These are phyloP conservation scores for Jacaranda mimosifolia DNA, from an alignment of 257 asterid species.

Conservation along the genomic window DNA sequence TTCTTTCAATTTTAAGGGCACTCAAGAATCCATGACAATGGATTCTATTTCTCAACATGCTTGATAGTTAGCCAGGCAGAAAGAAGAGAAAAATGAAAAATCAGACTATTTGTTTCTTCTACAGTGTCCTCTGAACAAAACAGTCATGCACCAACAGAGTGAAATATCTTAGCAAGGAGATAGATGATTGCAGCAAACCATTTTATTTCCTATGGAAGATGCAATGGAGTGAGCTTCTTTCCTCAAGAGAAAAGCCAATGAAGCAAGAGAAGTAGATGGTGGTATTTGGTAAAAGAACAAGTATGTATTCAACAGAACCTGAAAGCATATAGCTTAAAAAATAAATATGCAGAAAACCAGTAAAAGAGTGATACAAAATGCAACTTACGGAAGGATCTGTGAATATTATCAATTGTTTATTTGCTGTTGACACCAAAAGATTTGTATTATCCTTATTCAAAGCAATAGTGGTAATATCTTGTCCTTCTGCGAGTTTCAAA, in stretches of 20 bases:
- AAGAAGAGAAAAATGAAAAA: slow-evolving; percentile 1
- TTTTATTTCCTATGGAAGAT: neutral
- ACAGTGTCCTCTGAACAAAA: slow-evolving; percentile 8
- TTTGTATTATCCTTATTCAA: slow-evolving; percentile 86
- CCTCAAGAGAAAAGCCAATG: neutral
- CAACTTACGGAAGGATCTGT: slow-evolving; percentile 97
- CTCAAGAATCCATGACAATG: slow-evolving; percentile 16
- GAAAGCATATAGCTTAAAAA: neutral
- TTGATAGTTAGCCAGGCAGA: neutral
- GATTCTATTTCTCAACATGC: neutral
- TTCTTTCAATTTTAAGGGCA: neutral
- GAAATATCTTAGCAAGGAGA: neutral
- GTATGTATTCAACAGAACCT: slow-evolving; percentile 9
- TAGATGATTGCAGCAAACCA: neutral
- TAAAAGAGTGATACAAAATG: slow-evolving; percentile 24
- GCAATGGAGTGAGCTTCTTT: neutral
- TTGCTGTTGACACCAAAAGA: slow-evolving; percentile 90
- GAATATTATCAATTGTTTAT: slow-evolving; percentile 80
- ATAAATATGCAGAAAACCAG: slow-evolving; percentile 6
- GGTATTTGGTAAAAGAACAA: neutral
- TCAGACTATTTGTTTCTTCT: neutral
- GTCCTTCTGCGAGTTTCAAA: slow-evolving; percentile 78
- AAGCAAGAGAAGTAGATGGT: neutral
- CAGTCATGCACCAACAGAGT: neutral
- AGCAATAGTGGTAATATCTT: slow-evolving; percentile 76